Base-by-base conservation (phyloP, 2,329 filamentous ascomycete genomes). In the Pseudogymnoascus sp. region DNA sequence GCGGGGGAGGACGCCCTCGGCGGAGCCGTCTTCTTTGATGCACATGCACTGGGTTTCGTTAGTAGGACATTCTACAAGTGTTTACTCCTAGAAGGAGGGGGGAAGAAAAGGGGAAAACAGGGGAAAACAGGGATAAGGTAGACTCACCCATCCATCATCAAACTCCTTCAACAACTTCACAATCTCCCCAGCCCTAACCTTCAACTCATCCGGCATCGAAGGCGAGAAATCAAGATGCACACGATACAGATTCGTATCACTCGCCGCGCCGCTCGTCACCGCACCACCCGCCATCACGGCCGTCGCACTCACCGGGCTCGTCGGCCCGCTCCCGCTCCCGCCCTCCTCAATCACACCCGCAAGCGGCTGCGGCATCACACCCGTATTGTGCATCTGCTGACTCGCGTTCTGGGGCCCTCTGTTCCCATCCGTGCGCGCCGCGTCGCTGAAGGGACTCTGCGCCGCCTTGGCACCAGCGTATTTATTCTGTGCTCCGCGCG, bases 91-190 rank as follows among this genome's bases (percentile, higher is more conserved):
- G n/a, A n/a, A n/a, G n/a, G n/a, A 2, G 13, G 38, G 47, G 35
- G 60, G 40, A 61, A 29, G 63, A 4, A 29, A n/a, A n/a, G n/a
- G n/a, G n/a, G n/a, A n/a, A n/a, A n/a, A n/a, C n/a, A n/a, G n/a
- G n/a, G n/a, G n/a, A n/a, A n/a, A n/a, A n/a, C n/a, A n/a, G n/a
- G n/a, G n/a, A n/a, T n/a, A n/a, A n/a, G n/a, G n/a, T n/a, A n/a
- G n/a, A n/a, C n/a, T n/a, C n/a, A 93, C 90, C 95, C 95, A 99
- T 71, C 95, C 95, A 77, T 99, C 95, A 73, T 99, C 95, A 71
- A 97, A 99, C 76, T 96, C 93, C 72, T 97, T 93, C 61, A 97
- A 81, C 67, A 99, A 80, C 67, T 93, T 85, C 61, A 97, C 91
- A 59, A 99, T 81, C 66, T 96, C 87, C 61, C 95, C 95, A 64